Evolutionary conservation across 805 yeast genomes (phyloP), one percentile per base, ranked within the genome.

Genomic region (Hanseniaspora meyeri): DNA sequence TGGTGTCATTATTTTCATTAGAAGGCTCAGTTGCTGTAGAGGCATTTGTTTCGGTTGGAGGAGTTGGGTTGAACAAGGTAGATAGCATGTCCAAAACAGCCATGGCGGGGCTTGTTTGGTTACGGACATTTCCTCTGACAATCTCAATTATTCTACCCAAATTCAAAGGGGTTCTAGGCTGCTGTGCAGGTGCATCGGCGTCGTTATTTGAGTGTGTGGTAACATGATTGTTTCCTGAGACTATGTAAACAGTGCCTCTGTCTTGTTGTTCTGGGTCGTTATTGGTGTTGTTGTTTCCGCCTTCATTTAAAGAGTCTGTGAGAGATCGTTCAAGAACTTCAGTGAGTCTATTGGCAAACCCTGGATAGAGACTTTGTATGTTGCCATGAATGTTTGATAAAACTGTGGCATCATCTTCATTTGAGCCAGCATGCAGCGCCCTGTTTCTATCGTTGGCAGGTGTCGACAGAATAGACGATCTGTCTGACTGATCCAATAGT

Each of bases 401-500:
- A 38, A 8, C 12, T 16, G 24, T 24, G 12, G 11, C 9, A n/a
- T 29, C 12, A 29, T 45, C 31, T 31, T 24, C 20, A 31, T 32
- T 42, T 5, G 17, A 11, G 32, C 27, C n/a, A 38, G 39, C 4
- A 11, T 32, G n/a, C 3, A 16, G n/a, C 2, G 38, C 1, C 14
- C 38, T 36, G n/a, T 12, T 2, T 36, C 38, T 36, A 14, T 16
- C 14, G 6, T 2, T 36, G 7, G 14, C 7, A 14, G 38, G 38
- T 5, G 14, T 6, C 12, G 38, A 36, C 14, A 16, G 14, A 34
- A 34, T 12, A 36, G 49, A 5, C 16, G 55, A 37, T 43, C 27
- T 45, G 39, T 52, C 29, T 10, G 50, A 39, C 38, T 43, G 59
- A 24, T 62, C 60, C n/a, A 65, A 63, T 32, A 63, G 53, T 19